Conservation (phyloP, 1,139 yeast species). For the Lodderomyces oxycetoniae region DNA sequence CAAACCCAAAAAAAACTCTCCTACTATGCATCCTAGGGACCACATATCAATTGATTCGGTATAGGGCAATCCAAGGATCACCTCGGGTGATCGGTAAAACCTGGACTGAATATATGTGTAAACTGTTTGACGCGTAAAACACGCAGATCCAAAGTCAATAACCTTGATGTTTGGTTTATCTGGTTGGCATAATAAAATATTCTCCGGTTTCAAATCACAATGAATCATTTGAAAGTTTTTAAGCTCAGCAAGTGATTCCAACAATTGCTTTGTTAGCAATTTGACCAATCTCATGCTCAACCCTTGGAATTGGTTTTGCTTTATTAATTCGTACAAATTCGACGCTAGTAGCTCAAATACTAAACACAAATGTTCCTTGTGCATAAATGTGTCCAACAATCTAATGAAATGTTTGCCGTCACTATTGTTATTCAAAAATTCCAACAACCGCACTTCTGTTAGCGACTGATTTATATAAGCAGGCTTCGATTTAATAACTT, state of each 20-base stretch:
- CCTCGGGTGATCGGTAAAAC: conserved; percentile 95
- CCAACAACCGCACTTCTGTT: conserved; percentile 84
- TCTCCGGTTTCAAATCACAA: conserved; percentile 96
- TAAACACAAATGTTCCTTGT: conserved; percentile 85
- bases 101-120: conserved; percentile 95
- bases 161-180: conserved; percentile 88
- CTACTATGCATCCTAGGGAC: conserved; percentile 96
- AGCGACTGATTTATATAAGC: conserved; percentile 89
- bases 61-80: conserved; percentile 82
- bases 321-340: conserved; percentile 82
- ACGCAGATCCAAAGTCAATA: conserved; percentile 95
- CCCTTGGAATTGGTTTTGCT: conserved; percentile 93
- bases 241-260: conserved; percentile 74
- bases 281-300: conserved; percentile 75
- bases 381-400: conserved; percentile 84
- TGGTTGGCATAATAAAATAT: conserved; percentile 73
- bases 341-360: conserved; percentile 88
- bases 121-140: conserved; percentile 84
- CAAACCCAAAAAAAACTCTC: conserved; percentile 86
- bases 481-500: conserved; percentile 88
- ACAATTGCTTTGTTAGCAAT: conserved; percentile 70
- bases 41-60: conserved; percentile 96
- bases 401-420: conserved; percentile 74
- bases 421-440: conserved; percentile 69
- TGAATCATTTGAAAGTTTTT: conserved; percentile 86